Base-by-base conservation (phyloP, 495 filamentous ascomycete species). In the Copromyces sp. region DNA sequence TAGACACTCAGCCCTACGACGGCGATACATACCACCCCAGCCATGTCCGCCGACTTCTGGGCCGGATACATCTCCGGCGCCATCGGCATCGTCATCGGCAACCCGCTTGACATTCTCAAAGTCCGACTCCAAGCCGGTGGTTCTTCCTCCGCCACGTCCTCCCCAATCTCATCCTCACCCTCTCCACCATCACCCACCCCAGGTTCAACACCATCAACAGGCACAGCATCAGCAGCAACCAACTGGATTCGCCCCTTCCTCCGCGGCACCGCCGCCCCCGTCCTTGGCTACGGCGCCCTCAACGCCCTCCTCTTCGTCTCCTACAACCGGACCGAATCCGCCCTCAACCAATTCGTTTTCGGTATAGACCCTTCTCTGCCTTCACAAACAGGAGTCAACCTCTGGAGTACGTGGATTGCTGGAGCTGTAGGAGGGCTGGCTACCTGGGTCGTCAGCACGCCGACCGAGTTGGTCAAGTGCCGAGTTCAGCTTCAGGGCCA, bases 381-480 rank as follows among this genome's bases (percentile, higher is more conserved):
- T 9, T 40, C 72, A 17, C 70, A 68, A 39, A 74, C 68, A n/a
- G 75, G 74, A 1, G 65, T 76, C 2, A 83, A 80, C 70, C 83
- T 89, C 16, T 82, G 78, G 76, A 89, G 88, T 20, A 87, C 91
- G 16, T 97, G 89, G 88, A 69, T 89, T 12, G 93, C 93, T 35
- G 94, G 94, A 41, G 92, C 90, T 20, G 80, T 88, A 8, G 91
- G 92, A 38, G 94, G 94, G 16, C 82, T 97, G 41, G 91, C 92
- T 39, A 94, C 91, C 35, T 97, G 92, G 86, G 83, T 90, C 69
- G 83, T 97, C 72, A 92, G 90, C 69, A 90, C 93, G 14, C 94
- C 94, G 1, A 95, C 93, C 2, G 94, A 97, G 80, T 84, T 96
- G 12, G 86, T 97, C 72, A 97, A 97, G 81, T 95, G 92, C 77